Evolutionary conservation across 2,329 filamentous ascomycete species (phyloP), one percentile per base, ranked within the genome.

Genomic region (Hysterium pulicare): DNA sequence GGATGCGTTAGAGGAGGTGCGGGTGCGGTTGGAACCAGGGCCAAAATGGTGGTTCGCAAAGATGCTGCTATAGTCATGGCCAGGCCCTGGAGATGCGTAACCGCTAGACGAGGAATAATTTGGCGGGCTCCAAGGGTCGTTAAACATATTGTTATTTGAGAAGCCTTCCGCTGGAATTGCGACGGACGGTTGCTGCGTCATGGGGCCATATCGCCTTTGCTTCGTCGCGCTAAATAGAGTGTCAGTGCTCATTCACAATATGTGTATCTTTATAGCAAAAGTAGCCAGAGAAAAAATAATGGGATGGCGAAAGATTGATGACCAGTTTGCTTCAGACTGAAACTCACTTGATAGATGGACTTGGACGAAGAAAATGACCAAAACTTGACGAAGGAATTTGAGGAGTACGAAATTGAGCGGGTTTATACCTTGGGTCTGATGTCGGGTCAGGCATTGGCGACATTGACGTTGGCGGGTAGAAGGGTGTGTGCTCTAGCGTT

Each of bases 341-440:
- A 62, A 67, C 63, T 66, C 62, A 67, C 63, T 63, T 64, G 42
- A 51, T 57, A 47, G 19, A 45, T 34, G 54, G 53, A 62, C 51
- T 58, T 47, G 57, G 59, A 58, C 56, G 57, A 57, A 56, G 44
- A 49, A 57, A 40, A 56, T 48, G 45, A 59, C 47, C 54, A 47
- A 54, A 57, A 51, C 39, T 45, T 45, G 57, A 56, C 13, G 56
- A 56, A 50, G 59, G 49, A 46, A 49, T 48, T 47, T 57, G 53
- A 61, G 62, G 63, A 59, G 61, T 63, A 66, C 59, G 61, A 64
- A 66, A 67, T 50, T 52, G 49, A 49, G 51, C 51, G 47, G 51
- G 44, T 38, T 54, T 64, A 61, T 67, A 67, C 63, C 63, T 67
- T 67, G 58, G 48, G 40, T 54, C 48, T 45, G 52, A 31, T 35